Percentiles rank a stretch among this genome's conserved stretches.
Conservation (phyloP, 345 rosid species). For the Arabis alpina region DNA sequence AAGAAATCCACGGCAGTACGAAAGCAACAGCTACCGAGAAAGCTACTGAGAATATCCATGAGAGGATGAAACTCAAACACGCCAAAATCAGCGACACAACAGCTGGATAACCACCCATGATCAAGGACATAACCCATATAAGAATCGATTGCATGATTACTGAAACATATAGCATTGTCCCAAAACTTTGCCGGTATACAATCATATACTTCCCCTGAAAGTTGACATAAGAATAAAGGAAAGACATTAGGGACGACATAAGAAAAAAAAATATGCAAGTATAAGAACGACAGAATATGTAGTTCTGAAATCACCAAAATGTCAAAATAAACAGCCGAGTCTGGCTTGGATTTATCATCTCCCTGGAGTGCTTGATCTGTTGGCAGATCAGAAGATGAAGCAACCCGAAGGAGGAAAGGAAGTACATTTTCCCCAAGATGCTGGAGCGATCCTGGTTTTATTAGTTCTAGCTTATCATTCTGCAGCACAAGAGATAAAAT, state of each 20-base stretch:
- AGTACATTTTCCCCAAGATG: constrained; percentile 98
- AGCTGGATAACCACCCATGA: constrained; percentile 92
- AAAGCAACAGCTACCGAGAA: constrained; percentile 75
- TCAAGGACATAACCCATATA: constrained; percentile 76
- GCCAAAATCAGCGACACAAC: constrained; percentile 65
- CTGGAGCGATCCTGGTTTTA: constrained; percentile 94
- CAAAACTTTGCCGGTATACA: constrained; percentile 66
- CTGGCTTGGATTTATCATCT: constrained; percentile 46
- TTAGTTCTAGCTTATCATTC: constrained; percentile 91
- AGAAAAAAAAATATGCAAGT: background rate
- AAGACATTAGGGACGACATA: constrained; percentile 17
- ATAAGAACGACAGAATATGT: constrained; percentile 25
- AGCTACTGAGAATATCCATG: constrained; percentile 73
- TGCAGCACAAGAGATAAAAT: constrained; percentile 44
- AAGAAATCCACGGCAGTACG: constrained; percentile 66
- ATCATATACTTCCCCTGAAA: constrained; percentile 87
- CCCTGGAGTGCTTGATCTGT: constrained; percentile 44
- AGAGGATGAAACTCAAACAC: constrained; percentile 64
- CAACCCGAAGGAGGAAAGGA: constrained; percentile 77
- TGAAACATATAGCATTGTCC: constrained; percentile 73
- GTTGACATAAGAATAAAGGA: constrained; percentile 30
- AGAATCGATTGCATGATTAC: constrained; percentile 83
- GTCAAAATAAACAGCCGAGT: constrained; percentile 71
- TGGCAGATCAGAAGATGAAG: constrained; percentile 62
- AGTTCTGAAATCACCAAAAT: constrained; percentile 63